Evolutionary conservation across 805 yeast genomes (phyloP).

Genomic region (Kazachstania psychrophila): DNA sequence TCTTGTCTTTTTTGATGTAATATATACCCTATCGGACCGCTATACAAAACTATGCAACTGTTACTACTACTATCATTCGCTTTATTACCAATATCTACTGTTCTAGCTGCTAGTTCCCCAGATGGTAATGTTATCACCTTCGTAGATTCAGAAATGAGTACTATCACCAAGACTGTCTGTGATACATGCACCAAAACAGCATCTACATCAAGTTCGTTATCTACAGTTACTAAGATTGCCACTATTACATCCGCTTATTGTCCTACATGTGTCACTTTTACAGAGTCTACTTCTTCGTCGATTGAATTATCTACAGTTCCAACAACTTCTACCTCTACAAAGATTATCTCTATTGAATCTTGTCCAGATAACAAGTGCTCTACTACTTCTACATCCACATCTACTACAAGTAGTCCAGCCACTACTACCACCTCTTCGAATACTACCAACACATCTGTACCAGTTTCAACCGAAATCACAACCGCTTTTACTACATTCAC

Average conservation of each 20-base stretch:
- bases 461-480: neutral
- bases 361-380: conserved; percentile 2
- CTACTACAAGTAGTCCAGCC: neutral
- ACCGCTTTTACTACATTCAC: neutral
- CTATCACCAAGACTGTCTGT: neutral
- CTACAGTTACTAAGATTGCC: neutral
- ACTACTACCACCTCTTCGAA: neutral
- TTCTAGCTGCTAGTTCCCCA: neutral
- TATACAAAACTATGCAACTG: neutral
- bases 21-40: no score
- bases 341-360: conserved; percentile 2
- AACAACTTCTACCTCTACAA: neutral
- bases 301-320: neutral
- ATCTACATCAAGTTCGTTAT: neutral
- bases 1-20: no score
- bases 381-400: neutral
- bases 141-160: neutral
- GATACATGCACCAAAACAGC: neutral
- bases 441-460: neutral
- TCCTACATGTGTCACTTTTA: conserved; percentile 2
- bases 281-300: neutral
- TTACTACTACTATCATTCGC: neutral
- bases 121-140: neutral
- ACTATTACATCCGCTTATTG: conserved; percentile 3
- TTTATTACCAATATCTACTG: no score